Conservation (phyloP, 192 early-diverging fungal species). For the Dispira parvispora region DNA sequence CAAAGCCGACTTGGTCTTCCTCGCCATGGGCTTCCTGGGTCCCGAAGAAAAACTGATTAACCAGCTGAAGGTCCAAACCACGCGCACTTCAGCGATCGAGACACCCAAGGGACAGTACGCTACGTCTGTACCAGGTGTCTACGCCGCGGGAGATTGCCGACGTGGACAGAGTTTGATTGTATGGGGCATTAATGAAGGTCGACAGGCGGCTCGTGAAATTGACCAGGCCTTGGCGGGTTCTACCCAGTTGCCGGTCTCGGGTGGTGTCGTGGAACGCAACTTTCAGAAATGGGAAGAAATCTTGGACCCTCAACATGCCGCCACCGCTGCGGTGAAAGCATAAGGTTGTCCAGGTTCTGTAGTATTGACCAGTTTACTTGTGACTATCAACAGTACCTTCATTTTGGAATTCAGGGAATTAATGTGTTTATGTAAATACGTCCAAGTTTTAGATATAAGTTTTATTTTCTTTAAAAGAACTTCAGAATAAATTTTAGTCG, state of each 20-base stretch:
- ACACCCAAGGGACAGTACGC: conserved; percentile 61
- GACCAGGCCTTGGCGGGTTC: conserved; percentile 67
- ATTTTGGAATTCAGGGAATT: no score
- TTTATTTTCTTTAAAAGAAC: no score
- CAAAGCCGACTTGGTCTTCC: conserved; percentile 76
- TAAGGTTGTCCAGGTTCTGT: background rate
- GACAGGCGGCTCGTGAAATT: conserved; percentile 83
- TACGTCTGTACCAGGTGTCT: conserved; percentile 66
- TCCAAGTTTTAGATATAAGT: no score
- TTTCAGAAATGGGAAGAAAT: background rate
- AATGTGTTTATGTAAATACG: no score
- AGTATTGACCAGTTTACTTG: no score
- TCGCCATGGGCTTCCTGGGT: conserved; percentile 93
- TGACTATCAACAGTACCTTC: no score
- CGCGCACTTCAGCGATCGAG: conserved; percentile 61
- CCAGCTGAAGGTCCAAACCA: conserved; percentile 63
- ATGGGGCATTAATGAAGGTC: conserved; percentile 97
- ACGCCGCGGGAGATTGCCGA: conserved; percentile 95
- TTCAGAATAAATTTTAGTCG: no score
- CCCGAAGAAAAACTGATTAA: conserved; percentile 73
- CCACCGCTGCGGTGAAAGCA: conserved; percentile 7
- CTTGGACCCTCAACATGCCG: conserved; percentile 17
- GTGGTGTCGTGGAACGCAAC: conserved; percentile 61
- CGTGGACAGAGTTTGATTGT: conserved; percentile 92
- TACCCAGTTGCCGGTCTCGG: conserved; percentile 72